Percentiles rank a stretch among this genome's conserved stretches.
Conservation (phyloP, 164 flowering plant genomes). For the Magnolia kwangsiensis region DNA sequence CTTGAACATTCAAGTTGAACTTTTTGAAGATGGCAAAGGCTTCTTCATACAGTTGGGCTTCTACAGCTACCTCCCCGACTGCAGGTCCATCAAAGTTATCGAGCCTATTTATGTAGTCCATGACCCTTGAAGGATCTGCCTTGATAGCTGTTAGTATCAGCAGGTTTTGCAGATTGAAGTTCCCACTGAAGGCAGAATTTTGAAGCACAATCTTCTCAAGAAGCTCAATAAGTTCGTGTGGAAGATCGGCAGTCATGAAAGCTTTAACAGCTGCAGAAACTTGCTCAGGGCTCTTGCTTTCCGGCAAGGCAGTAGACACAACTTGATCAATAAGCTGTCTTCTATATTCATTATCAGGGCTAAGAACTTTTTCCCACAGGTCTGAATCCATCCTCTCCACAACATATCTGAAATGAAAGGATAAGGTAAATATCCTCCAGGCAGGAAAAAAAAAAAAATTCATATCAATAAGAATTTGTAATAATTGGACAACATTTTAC, state of each 20-base stretch:
- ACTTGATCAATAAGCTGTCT: conserved; percentile 99
- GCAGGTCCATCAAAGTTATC: conserved; percentile 99
- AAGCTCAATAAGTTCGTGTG: conserved; percentile 97
- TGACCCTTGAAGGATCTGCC: conserved; percentile 97
- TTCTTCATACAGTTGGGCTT: conserved; percentile 91
- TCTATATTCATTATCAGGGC: conserved; percentile 87
- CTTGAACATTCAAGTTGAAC: conserved; percentile 96
- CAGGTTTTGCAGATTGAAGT: conserved; percentile 90
- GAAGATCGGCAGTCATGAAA: conserved; percentile 99
- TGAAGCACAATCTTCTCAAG: conserved; percentile 99
- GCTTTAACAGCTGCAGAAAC: conserved; percentile 99
- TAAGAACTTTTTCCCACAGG: conserved; percentile 95
- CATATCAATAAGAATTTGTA: neutral
- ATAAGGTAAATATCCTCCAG: neutral
- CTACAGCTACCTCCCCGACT: conserved; percentile 98
- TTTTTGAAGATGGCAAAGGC: conserved; percentile 97
- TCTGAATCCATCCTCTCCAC: conserved; percentile 99
- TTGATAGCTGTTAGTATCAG: conserved; percentile 91
- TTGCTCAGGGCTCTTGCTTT: conserved; percentile 99
- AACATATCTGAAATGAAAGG: conserved; percentile 67
- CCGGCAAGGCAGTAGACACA: conserved; percentile 99
- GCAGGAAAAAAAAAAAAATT: neutral
- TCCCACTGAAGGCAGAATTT: conserved; percentile 99
- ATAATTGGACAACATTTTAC: neutral
- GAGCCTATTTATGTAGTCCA: conserved; percentile 92